These are phyloP conservation scores for Calamus simplicifolius DNA, from an alignment of 176 grass and related monocot species.

Conservation along the genomic window DNA sequence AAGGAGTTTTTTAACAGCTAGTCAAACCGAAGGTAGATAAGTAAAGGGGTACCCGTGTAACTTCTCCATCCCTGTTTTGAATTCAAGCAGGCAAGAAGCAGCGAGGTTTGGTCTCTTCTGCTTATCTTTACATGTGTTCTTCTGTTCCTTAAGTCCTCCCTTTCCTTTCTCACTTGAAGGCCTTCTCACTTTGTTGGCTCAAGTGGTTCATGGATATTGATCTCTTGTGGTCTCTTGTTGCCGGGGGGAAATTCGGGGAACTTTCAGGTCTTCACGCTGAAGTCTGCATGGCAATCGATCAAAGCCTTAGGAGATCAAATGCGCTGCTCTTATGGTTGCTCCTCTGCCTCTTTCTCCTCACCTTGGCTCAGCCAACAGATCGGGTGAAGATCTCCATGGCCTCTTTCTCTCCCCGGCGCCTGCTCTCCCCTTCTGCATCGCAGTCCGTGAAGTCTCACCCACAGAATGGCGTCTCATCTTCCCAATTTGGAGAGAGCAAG, in stretches of 20 bases:
- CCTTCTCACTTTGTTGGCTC: background rate
- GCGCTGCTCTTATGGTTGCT: conserved; percentile 20
- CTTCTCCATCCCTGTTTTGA: no score
- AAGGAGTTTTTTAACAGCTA: no score
- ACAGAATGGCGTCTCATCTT: conserved; percentile 27
- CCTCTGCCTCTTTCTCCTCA: conserved; percentile 11
- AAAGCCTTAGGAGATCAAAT: conserved; percentile 15
- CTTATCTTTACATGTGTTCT: background rate
- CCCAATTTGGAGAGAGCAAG: conserved; percentile 32
- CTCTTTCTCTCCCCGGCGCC: background rate
- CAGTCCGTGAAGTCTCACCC: conserved; percentile 26
- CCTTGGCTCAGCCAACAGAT: conserved; percentile 13
- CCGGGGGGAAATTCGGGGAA: background rate
- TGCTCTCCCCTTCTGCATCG: conserved; percentile 3
- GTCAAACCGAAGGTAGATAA: no score
- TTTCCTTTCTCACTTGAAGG: background rate
- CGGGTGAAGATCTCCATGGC: background rate
- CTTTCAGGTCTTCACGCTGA: background rate
- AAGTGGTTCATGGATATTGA: conserved; percentile 8
- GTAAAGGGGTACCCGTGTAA: no score
- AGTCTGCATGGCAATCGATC: conserved; percentile 52
- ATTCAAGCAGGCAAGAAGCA: no score
- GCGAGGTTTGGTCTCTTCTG: background rate
- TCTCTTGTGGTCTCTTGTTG: background rate
- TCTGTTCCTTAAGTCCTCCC: background rate